phyloP scores from a whole-genome alignment of 2,329 filamentous ascomycete genomes.

The Alternaria conjuncta region DNA sequence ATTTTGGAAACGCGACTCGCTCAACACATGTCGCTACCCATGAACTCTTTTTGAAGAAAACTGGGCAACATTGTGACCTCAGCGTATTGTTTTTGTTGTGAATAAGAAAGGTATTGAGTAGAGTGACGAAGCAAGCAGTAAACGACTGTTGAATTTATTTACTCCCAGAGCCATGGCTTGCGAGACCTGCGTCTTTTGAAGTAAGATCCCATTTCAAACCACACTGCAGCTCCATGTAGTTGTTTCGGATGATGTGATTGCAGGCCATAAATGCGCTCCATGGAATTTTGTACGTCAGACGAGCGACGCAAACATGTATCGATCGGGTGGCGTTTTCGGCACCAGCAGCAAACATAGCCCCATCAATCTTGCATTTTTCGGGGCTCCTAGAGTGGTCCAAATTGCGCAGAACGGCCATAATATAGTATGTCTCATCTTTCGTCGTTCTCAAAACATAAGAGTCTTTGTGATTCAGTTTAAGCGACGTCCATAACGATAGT shows the following conservation, averaged over 20 bases:
- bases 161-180: too few relatives aligned
- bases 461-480: neutral
- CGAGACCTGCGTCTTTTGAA: too few relatives aligned
- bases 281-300: neutral
- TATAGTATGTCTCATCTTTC: neutral
- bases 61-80: too few relatives aligned
- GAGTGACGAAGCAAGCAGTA: too few relatives aligned
- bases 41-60: too few relatives aligned
- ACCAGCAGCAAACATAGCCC: neutral
- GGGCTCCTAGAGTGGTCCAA: neutral
- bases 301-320: neutral
- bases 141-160: too few relatives aligned
- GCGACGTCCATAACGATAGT: neutral
- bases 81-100: too few relatives aligned
- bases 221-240: neutral
- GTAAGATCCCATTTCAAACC: neutral
- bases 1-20: neutral
- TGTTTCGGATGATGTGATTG: accelerated
- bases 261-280: neutral
- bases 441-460: neutral
- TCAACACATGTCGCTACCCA: too few relatives aligned
- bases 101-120: neutral
- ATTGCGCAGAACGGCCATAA: neutral
- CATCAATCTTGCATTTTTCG: neutral
- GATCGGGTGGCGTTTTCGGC: neutral